phyloP scores from a whole-genome alignment of 2,329 filamentous ascomycete genomes.

The Penicillium digitatum region DNA sequence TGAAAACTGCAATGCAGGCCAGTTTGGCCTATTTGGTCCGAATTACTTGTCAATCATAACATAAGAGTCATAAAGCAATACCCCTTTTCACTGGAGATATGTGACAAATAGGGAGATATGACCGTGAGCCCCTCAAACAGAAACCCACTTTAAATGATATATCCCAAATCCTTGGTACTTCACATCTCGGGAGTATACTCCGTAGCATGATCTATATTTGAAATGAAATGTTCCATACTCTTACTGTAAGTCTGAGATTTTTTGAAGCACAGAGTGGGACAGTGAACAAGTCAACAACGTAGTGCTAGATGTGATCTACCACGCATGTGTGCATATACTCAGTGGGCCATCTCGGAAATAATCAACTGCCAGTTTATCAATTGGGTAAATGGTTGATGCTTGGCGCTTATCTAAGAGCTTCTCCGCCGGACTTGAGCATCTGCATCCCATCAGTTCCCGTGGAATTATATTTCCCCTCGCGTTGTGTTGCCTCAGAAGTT shows the following conservation, averaged over 20 bases:
- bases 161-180: background rate
- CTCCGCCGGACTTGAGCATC: background rate
- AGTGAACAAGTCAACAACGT: background rate
- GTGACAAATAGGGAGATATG: background rate
- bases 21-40: background rate
- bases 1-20: background rate
- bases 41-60: background rate
- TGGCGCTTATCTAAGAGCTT: conserved; percentile 9
- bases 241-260: background rate
- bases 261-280: background rate
- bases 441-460: background rate
- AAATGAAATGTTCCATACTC: background rate
- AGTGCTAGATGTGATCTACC: background rate
- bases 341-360: background rate
- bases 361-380: background rate
- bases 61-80: background rate
- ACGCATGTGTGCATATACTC: background rate
- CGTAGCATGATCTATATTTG: background rate
- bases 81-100: background rate
- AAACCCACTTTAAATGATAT: background rate
- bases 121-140: background rate
- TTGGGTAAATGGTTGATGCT: conserved; percentile 5
- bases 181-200: background rate
- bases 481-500: conserved; percentile 9
- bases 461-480: conserved; percentile 7